These are phyloP conservation scores for Leavenworthia alabamica DNA, from an alignment of 345 rosid genomes.

Conservation along the genomic window DNA sequence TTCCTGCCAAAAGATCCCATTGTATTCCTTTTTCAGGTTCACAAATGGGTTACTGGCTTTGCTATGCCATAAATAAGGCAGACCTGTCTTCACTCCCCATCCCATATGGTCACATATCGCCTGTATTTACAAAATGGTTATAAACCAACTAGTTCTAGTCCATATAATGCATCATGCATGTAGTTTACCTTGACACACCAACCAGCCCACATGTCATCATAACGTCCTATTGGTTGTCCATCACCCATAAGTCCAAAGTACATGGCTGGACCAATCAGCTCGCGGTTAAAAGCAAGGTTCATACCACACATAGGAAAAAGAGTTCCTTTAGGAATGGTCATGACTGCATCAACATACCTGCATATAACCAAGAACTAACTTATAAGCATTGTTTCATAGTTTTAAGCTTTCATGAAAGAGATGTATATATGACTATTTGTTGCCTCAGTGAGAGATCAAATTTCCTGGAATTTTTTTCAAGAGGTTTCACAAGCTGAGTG, in stretches of 20 bases:
- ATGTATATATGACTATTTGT: not conserved
- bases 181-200: slow-evolving; percentile 29
- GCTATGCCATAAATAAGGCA: slow-evolving; percentile 91
- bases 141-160: no score
- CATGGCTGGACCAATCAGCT: slow-evolving; percentile 42
- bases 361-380: not conserved
- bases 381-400: slow-evolving; percentile 11
- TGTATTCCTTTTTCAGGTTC: slow-evolving; percentile 77
- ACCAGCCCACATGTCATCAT: slow-evolving; percentile 31
- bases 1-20: slow-evolving; percentile 83
- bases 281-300: slow-evolving; percentile 71
- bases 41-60: slow-evolving; percentile 85
- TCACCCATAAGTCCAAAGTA: slow-evolving; percentile 36
- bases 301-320: slow-evolving; percentile 91
- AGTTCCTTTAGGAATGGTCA: slow-evolving; percentile 80
- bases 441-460: slow-evolving; percentile 1
- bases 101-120: slow-evolving; percentile 82
- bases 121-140: slow-evolving; percentile 20
- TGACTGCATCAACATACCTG: slow-evolving; percentile 75
- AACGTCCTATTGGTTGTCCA: slow-evolving; percentile 30
- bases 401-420: not conserved
- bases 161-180: no score
- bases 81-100: slow-evolving; percentile 71
- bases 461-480: slow-evolving; percentile 69
- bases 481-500: slow-evolving; percentile 88